Base-by-base conservation (phyloP, 164 flowering plant genomes). In the Tinospora cordifolia region DNA sequence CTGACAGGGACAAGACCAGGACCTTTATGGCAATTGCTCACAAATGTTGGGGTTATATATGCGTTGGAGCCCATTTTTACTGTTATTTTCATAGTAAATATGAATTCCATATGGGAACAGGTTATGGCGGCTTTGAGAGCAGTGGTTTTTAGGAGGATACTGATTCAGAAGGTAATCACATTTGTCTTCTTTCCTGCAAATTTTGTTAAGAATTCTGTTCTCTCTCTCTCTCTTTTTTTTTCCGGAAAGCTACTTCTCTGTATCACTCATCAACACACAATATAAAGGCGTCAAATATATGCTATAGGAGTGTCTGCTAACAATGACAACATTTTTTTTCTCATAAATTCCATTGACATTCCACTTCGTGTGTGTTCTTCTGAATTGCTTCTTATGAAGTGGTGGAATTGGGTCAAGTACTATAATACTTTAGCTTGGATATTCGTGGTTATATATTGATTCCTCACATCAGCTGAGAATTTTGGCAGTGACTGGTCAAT, bases 81-180 rank as follows among this genome's bases (percentile, higher is more conserved):
- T 40, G 72, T 92, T 72, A 68, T 88, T 40, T 94, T 85, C 71
- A 91, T 90, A 40, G 76, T 79, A 66, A 94, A 94, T 76, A 84
- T 94, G 96, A 90, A 70, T 62, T 65, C 83, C 17, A 76, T 88
- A 0, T 94, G 98, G 98, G 97, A 91, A 84, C 89, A 87, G 74
- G 95, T 94, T 72, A 94, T 94, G 98, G 81, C 93, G 30, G 62
- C 85, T 22, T 71, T 94, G 70, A 81, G 95, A 79, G 98, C 90
- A 65, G 87, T 80, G 70, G 85, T 91, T 78, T 94, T 90, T 75
- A 78, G 83, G 78, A 88, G 91, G 78, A 77, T 94, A 64, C 73
- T 94, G 78, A 87, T 92, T 81, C 98, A 90, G 69, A 91, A 94
- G 96, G 98, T 92, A 82, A 67, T 27, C n/a, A 25, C 6, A 54